Evolutionary conservation across 2,329 filamentous ascomycete species (phyloP), one percentile per base, ranked within the genome.

Genomic region (Xylariaceae sp.): DNA sequence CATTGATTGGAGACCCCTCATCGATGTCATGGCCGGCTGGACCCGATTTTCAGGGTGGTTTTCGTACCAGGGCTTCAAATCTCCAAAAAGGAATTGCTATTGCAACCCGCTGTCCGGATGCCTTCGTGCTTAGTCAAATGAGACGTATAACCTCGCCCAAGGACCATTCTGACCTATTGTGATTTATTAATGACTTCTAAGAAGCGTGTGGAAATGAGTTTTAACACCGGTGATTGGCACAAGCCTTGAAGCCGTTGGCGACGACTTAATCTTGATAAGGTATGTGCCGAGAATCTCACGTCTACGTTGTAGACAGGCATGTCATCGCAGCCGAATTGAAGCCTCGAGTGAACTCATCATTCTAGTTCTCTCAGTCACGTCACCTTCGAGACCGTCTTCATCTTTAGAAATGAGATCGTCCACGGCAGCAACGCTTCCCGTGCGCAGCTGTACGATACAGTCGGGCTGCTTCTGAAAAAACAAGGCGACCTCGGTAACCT

Each of bases 391-490:
- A 12, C 55, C 57, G 22, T 60, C 59, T 39, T 56, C 56, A n/a
- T 61, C 56, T 18, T 48, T 41, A 9, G 65, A 65, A 13, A 83
- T 72, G 29, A 89, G 72, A 67, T 89, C 86, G 64, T 91, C 87
- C 42, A 89, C 76, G 2, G 83, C 80, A n/a, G 75, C 76, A 15
- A 87, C 74, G 47, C 79, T 87, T 53, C 80, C 78, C 43, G 86
- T 89, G 66, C 76, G 74, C 48, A 89, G 64, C 61, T 74, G 71
- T 1, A 89, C 83, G 5, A 69, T 65, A 58, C 81, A 85, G 57
- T 83, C 81, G 12, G 69, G 73, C 68, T 85, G 78, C 50, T 80
- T 75, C 68, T 82, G 78, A 60, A 89, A 89, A 75, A 81, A 86
- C 32, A 80, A 68, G 0, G 81, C 87, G 5, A 90, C 68, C 22